phyloP scores from a whole-genome alignment of 23 red algal genomes.

The Porphyridium purpureum region DNA sequence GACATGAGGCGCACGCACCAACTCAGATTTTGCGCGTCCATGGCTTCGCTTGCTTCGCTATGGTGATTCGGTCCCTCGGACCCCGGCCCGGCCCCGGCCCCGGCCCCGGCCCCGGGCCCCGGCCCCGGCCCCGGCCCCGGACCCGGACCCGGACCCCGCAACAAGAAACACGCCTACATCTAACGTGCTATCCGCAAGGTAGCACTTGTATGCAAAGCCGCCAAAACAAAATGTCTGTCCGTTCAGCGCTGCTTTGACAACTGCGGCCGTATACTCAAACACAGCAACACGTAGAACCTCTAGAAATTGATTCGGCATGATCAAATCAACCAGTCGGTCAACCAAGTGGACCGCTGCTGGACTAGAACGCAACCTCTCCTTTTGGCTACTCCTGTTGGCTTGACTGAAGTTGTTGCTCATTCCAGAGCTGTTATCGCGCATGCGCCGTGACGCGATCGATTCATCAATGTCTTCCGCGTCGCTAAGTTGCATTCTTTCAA shows the following conservation, averaged over 20 bases:
- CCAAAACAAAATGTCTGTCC: conserved; percentile 26
- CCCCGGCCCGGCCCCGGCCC: neutral
- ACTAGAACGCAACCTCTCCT: no score
- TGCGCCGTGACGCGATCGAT: neutral
- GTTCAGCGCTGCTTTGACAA: conserved; percentile 17
- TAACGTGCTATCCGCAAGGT: conserved; percentile 2
- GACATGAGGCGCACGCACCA: neutral
- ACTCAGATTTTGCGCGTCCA: neutral
- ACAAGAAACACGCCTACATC: conserved; percentile 32
- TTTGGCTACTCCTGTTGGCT: neutral
- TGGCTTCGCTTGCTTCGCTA: neutral
- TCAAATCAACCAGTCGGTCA: conserved; percentile 15
- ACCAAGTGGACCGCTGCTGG: no score
- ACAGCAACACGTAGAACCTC: conserved; percentile 3
- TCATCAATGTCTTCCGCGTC: neutral
- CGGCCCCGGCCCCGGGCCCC: conserved; percentile 4
- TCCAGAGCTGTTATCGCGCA: neutral
- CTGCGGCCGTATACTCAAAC: conserved; percentile 1
- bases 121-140: conserved; percentile 1
- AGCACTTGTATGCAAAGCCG: conserved; percentile 6
- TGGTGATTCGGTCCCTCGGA: neutral
- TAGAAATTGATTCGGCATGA: conserved; percentile 9
- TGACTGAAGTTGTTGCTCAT: neutral
- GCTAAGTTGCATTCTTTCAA: no score
- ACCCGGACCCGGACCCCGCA: neutral